Base-by-base conservation (phyloP, 768 basidiomycete species). In the Collybiopsis luxurians region DNA sequence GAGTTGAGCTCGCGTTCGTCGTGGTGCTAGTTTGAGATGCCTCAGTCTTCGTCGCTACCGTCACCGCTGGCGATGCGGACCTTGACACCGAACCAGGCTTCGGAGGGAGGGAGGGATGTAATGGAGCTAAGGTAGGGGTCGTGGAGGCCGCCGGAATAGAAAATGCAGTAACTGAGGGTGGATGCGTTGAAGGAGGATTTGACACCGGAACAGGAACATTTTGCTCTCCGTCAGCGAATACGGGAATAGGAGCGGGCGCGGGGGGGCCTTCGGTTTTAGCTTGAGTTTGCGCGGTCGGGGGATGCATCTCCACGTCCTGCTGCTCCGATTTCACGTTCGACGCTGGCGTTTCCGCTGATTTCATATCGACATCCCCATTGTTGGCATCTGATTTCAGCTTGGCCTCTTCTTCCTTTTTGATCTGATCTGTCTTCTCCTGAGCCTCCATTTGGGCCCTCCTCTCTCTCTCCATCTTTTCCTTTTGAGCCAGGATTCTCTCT, bases 51-150 rank as follows among this genome's bases (percentile, higher is more conserved):
- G 36, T 2, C 0, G 23, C 15, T 42, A 65, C 60, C 54, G 67
- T 61, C 54, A 67, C 75, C 13, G 73, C 67, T 46, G 63, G 53
- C n/a, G 56, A 67, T 5, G 66, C 55, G 50, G 74, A 66, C 3
- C 58, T 36, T 21, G 74, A 62, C 42, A 69, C 63, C 24, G 77
- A 70, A 19, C 80, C 82, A 43, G 89, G 89, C 65, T 87, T 89
- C 6, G 87, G 81, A 10, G 89, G 89, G 26, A 90, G 72, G 1
- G 87, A 88, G 1, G 86, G 87, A 61, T 88, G 87, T 45, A 88
- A n/a, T n/a, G 30, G 34, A n/a, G 19, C 26, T 45, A 19, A 26
- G 26, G 43, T 23, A 21, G 46, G 46, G 13, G 46, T 30, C 13
- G 27, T n/a, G 28, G 46, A 5, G 27, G 26, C 17, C 5, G 26